Base-by-base conservation (phyloP, 2,329 filamentous ascomycete species). In the Zymoseptoria pseudotritici region DNA sequence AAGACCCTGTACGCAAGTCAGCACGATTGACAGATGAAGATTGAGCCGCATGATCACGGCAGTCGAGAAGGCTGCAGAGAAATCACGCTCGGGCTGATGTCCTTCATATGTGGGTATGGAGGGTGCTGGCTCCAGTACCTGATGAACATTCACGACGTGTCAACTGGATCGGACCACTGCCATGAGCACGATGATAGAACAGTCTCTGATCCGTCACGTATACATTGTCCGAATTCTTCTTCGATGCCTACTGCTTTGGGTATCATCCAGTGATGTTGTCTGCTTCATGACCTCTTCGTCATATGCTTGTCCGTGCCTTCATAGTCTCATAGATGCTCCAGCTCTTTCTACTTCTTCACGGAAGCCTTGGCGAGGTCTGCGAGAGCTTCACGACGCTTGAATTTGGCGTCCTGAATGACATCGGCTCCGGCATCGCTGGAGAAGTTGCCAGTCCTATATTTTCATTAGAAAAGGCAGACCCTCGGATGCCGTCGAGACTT, bases 391-490 rank as follows among this genome's bases (percentile, higher is more conserved):
- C 84, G 84, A 63, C 87, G 86, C 82, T 90, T 90, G 81, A 86
- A 90, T 78, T 87, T 88, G 69, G 86, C 87, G 71, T 90, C 87
- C 74, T 87, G 83, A 65, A 90, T 88, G 61, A 89, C 86, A 67
- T 82, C 86, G 50, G 86, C 84, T 73, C 87, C 85, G 55, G 86
- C 86, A 74, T 89, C 86, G 67, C 81, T 86, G 26, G 83, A 86
- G 76, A 89, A 89, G 75, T 86, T 84, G 59, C 81, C 86, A 50
- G 81, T 63, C 36, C 36, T 46, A 17, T 42, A n/a, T 46, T 17
- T 9, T 7, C 10, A 49, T 21, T 6, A 24, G 10, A 5, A 21
- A 21, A 17, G 42, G 55, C 29, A 52, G 22, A 52, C 4, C 36
- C 51, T n/a, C 13, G 17, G 7, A n/a, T n/a, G 36, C 17, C 13